A percentile compares a stretch with the other conserved stretches of the same genome.
These are phyloP conservation scores for Penicillium cataractarum DNA, from an alignment of 495 filamentous ascomycete species.

Conservation along the genomic window DNA sequence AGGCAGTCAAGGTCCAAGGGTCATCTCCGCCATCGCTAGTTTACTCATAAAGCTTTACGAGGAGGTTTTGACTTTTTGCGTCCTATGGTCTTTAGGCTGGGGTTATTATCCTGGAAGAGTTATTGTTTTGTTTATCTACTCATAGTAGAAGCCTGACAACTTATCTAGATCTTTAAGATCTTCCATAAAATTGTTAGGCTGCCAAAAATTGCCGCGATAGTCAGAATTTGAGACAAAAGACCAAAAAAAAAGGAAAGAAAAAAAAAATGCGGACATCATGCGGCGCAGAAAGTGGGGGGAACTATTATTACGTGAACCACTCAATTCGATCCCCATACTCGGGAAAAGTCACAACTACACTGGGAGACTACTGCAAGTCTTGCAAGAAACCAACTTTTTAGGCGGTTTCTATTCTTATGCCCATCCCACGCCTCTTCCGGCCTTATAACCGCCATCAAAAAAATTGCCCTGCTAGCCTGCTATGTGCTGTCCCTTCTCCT, in stretches of 20 bases:
- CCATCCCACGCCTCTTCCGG: background rate
- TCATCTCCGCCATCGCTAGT: too few relatives aligned
- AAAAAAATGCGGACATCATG: slow-evolving; percentile 2
- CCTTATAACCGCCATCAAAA: too few relatives aligned
- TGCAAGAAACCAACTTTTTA: background rate
- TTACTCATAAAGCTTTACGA: too few relatives aligned
- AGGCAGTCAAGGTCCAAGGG: too few relatives aligned
- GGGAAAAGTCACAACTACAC: too few relatives aligned
- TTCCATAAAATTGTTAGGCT: background rate
- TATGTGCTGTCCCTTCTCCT: background rate
- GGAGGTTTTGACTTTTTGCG: too few relatives aligned
- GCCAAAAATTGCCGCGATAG: background rate
- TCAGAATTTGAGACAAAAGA: background rate
- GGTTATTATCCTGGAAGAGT: too few relatives aligned
- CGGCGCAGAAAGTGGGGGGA: slow-evolving; percentile 5
- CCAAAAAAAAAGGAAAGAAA: background rate
- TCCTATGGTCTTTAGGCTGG: too few relatives aligned
- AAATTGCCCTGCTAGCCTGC: too few relatives aligned
- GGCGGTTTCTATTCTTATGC: slow-evolving; percentile 6
- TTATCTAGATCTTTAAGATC: background rate
- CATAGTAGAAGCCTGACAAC: too few relatives aligned
- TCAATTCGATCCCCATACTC: background rate
- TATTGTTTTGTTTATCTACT: too few relatives aligned
- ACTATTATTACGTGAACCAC: background rate
- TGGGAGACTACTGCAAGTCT: too few relatives aligned